Percentiles rank a stretch among this genome's conserved stretches.
These are phyloP conservation scores for Basidiobolus heterosporus DNA, from an alignment of 371 early-diverging fungal species.

Conservation along the genomic window DNA sequence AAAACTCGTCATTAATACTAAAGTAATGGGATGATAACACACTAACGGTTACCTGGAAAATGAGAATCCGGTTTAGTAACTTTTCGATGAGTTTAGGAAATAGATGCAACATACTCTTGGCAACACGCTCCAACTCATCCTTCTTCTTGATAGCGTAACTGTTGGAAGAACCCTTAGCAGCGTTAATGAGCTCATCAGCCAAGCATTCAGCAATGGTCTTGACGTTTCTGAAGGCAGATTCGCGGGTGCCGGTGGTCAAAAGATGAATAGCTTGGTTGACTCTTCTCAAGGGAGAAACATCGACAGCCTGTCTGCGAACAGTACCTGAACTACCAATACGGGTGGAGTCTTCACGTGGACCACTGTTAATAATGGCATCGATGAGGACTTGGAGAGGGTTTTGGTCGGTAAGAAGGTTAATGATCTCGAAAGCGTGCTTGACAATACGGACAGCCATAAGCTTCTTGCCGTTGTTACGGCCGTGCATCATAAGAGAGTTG, in stretches of 20 bases:
- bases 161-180: constrained; percentile 96
- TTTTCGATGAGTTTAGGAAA: no score
- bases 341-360: constrained; percentile 99
- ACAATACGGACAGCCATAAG: constrained; percentile 96
- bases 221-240: constrained; percentile 74
- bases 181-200: constrained; percentile 99
- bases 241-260: constrained; percentile 83
- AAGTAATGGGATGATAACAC: no score
- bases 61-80: no score
- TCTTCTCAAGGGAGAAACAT: constrained; percentile 98
- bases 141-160: constrained; percentile 99
- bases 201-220: constrained; percentile 99
- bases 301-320: constrained; percentile 99
- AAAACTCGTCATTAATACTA: no score
- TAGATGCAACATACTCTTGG: constrained; percentile 16
- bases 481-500: constrained; percentile 99
- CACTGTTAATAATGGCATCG: constrained; percentile 99
- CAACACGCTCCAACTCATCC: constrained; percentile 91
- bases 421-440: constrained; percentile 99
- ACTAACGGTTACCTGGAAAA: no score
- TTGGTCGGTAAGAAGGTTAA: constrained; percentile 93
- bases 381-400: constrained; percentile 99
- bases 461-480: constrained; percentile 99
- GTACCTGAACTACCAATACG: constrained; percentile 99
- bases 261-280: constrained; percentile 96